These are phyloP conservation scores for Physaria fendleri DNA, from an alignment of 345 rosid species.

Conservation along the genomic window DNA sequence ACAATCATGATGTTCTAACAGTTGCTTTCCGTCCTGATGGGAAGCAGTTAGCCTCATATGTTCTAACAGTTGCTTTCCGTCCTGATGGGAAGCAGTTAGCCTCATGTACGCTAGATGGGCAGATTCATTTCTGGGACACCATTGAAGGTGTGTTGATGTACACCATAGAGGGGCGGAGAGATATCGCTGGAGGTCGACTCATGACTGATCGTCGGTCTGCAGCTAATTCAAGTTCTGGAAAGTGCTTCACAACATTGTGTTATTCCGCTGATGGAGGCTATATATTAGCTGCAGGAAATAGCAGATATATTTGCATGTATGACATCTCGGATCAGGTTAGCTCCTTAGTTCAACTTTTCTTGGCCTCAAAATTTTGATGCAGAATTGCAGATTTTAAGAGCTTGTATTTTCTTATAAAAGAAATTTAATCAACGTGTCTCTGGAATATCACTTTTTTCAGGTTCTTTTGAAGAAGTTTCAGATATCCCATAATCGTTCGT, in stretches of 20 bases:
- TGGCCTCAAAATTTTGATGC: background rate
- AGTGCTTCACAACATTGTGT: slow-evolving; percentile 84
- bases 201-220: slow-evolving; percentile 90
- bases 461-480: slow-evolving; percentile 80
- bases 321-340: slow-evolving; percentile 94
- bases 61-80: slow-evolving; percentile 78
- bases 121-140: slow-evolving; percentile 96
- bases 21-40: slow-evolving; percentile 94
- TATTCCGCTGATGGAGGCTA: slow-evolving; percentile 96
- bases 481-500: slow-evolving; percentile 73
- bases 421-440: slow-evolving; percentile 1
- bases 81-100: slow-evolving; percentile 97
- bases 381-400: slow-evolving; percentile 1
- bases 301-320: slow-evolving; percentile 96
- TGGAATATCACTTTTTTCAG: slow-evolving; percentile 32
- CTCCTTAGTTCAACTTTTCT: background rate
- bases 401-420: background rate
- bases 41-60: slow-evolving; percentile 84
- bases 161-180: slow-evolving; percentile 95
- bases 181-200: slow-evolving; percentile 90
- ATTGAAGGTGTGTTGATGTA: slow-evolving; percentile 78
- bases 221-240: slow-evolving; percentile 92
- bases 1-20: slow-evolving; percentile 87
- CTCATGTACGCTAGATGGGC: slow-evolving; percentile 87
- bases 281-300: slow-evolving; percentile 87